Evolutionary conservation across 2,329 filamentous ascomycete genomes (phyloP).

Genomic region (Helotiales sp.): DNA sequence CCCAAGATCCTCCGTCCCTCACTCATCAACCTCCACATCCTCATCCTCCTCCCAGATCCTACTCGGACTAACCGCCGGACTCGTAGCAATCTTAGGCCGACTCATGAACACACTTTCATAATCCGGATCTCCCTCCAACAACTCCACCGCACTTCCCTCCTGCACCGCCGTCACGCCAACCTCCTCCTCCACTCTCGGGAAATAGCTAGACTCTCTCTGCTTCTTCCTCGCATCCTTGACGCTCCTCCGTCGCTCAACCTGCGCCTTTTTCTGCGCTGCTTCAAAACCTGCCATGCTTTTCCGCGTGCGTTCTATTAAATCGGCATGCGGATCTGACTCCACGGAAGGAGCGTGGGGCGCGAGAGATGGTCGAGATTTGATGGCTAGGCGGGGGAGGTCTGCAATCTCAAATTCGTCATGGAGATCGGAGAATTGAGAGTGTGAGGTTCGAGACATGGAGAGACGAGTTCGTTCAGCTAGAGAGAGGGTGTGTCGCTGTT

Average conservation of each 20-base stretch:
- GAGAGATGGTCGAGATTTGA: constrained; percentile 32
- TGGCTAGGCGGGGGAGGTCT: constrained; percentile 33
- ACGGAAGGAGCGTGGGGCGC: constrained; percentile 6
- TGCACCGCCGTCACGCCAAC: constrained; percentile 35
- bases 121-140: constrained; percentile 68
- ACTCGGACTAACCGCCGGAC: constrained; percentile 55
- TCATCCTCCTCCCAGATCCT: constrained; percentile 30
- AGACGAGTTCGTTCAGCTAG: constrained; percentile 80
- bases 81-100: constrained; percentile 77
- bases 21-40: not conserved
- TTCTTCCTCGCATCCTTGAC: constrained; percentile 50
- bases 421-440: constrained; percentile 40
- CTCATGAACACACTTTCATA: constrained; percentile 86
- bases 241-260: constrained; percentile 60
- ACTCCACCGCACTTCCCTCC: constrained; percentile 38
- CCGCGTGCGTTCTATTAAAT: constrained; percentile 60
- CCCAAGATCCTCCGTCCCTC: not conserved
- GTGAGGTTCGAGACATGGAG: constrained; percentile 72
- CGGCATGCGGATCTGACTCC: constrained; percentile 34
- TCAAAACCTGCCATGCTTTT: constrained; percentile 68
- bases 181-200: constrained; percentile 55
- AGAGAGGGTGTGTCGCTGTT: constrained; percentile 62
- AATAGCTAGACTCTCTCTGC: constrained; percentile 51
- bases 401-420: constrained; percentile 41
- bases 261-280: constrained; percentile 63